Evolutionary conservation across 2,329 filamentous ascomycete species (phyloP).

Genomic region (Dendryphion nanum): DNA sequence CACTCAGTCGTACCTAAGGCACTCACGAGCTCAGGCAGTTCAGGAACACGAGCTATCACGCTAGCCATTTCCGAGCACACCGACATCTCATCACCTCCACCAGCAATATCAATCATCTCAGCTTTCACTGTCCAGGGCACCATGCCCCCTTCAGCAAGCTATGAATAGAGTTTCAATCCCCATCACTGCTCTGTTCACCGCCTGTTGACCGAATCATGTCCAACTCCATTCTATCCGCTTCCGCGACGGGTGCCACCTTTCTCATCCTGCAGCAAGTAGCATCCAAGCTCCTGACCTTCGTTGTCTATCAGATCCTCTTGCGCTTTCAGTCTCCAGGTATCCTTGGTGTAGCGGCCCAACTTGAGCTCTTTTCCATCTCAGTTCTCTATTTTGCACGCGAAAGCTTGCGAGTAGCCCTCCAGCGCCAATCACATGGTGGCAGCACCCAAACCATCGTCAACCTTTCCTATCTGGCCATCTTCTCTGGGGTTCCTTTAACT

Average conservation of each 20-base stretch:
- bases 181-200: too few relatives aligned
- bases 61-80: too few relatives aligned
- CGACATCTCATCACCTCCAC: too few relatives aligned
- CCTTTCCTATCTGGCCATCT: slow-evolving; percentile 75
- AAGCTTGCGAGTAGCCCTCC: slow-evolving; percentile 84
- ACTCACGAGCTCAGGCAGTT: too few relatives aligned
- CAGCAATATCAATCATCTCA: too few relatives aligned
- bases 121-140: too few relatives aligned
- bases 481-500: slow-evolving; percentile 65
- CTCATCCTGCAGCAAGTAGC: slow-evolving; percentile 84
- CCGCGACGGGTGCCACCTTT: slow-evolving; percentile 73
- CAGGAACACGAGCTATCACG: too few relatives aligned
- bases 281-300: slow-evolving; percentile 86
- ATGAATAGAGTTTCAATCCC: too few relatives aligned
- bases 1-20: too few relatives aligned
- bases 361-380: slow-evolving; percentile 89
- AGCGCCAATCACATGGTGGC: slow-evolving; percentile 68
- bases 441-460: slow-evolving; percentile 78
- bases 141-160: too few relatives aligned
- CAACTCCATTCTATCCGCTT: slow-evolving; percentile 40
- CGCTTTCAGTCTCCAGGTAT: slow-evolving; percentile 83
- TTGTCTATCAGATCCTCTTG: slow-evolving; percentile 86
- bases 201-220: too few relatives aligned
- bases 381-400: slow-evolving; percentile 95
- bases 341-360: slow-evolving; percentile 81